Evolutionary conservation across 2,329 filamentous ascomycete species (phyloP).

Genomic region (Fusarium graminum): DNA sequence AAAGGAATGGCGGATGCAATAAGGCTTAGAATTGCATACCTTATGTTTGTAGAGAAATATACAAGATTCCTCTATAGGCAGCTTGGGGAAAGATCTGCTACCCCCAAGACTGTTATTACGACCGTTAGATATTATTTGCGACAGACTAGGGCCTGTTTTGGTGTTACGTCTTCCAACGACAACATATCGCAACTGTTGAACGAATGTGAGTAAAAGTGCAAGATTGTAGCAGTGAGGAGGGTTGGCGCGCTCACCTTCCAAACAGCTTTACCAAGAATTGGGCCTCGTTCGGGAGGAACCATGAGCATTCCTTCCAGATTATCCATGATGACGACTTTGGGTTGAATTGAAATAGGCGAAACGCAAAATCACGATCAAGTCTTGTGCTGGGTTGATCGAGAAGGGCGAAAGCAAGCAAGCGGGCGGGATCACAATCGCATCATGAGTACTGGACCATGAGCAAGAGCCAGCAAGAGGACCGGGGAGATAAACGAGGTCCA

Average conservation of each 20-base stretch:
- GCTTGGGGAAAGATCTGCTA: slow-evolving; percentile 54
- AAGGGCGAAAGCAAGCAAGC: slow-evolving; percentile 12
- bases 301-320: slow-evolving; percentile 62
- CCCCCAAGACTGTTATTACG: slow-evolving; percentile 55
- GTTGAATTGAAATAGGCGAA: slow-evolving; percentile 4
- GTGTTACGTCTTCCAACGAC: slow-evolving; percentile 61
- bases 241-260: slow-evolving; percentile 62
- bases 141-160: slow-evolving; percentile 52
- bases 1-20: neutral
- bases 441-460: slow-evolving; percentile 42
- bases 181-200: slow-evolving; percentile 68
- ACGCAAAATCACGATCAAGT: neutral
- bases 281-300: slow-evolving; percentile 64
- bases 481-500: slow-evolving; percentile 8
- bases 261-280: slow-evolving; percentile 63
- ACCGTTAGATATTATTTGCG: slow-evolving; percentile 57
- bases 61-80: slow-evolving; percentile 59
- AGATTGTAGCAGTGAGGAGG: slow-evolving; percentile 1
- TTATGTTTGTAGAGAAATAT: slow-evolving; percentile 70
- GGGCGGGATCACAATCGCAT: slow-evolving; percentile 44
- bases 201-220: slow-evolving; percentile 34
- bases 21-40: slow-evolving; percentile 53
- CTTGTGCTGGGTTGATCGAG: slow-evolving; percentile 2
- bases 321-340: slow-evolving; percentile 52
- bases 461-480: slow-evolving; percentile 9